A percentile compares a stretch with the other conserved stretches of the same genome.
phyloP scores from a whole-genome alignment of 2,329 filamentous ascomycete genomes.

The Claviceps humidiphila region DNA sequence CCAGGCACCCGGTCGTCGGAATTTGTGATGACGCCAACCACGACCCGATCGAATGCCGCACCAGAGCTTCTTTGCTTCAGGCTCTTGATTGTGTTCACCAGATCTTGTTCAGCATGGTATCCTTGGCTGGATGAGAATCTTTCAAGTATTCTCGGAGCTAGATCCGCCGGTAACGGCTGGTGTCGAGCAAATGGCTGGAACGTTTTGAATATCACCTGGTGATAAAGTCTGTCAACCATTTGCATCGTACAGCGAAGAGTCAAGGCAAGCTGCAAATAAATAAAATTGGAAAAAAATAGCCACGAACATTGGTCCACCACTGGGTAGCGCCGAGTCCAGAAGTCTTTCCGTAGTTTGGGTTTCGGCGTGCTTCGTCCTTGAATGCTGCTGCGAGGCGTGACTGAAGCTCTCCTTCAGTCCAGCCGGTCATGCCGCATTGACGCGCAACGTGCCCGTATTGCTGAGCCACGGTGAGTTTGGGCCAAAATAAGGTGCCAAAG shows the following conservation, averaged over 20 bases:
- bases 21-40: conserved; percentile 48
- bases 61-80: conserved; percentile 17
- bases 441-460: conserved; percentile 42
- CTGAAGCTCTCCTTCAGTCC: conserved; percentile 27
- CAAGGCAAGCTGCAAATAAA: not conserved
- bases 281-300: not conserved
- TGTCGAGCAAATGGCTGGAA: conserved; percentile 28
- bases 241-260: not conserved
- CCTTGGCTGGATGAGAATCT: conserved; percentile 40
- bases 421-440: conserved; percentile 31
- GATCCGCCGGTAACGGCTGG: conserved; percentile 25
- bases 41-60: conserved; percentile 21
- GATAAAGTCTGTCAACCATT: not conserved
- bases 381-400: conserved; percentile 28
- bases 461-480: conserved; percentile 32
- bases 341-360: conserved; percentile 47
- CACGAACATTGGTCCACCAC: conserved; percentile 48
- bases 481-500: conserved; percentile 49
- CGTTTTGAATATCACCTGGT: conserved; percentile 40
- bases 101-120: conserved; percentile 35
- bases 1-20: conserved; percentile 46
- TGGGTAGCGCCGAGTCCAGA: conserved; percentile 34
- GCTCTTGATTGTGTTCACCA: conserved; percentile 29
- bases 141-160: conserved; percentile 34
- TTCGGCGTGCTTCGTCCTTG: conserved; percentile 26